Conservation (phyloP, 257 asterid species). For the Jasminum sambac region DNA sequence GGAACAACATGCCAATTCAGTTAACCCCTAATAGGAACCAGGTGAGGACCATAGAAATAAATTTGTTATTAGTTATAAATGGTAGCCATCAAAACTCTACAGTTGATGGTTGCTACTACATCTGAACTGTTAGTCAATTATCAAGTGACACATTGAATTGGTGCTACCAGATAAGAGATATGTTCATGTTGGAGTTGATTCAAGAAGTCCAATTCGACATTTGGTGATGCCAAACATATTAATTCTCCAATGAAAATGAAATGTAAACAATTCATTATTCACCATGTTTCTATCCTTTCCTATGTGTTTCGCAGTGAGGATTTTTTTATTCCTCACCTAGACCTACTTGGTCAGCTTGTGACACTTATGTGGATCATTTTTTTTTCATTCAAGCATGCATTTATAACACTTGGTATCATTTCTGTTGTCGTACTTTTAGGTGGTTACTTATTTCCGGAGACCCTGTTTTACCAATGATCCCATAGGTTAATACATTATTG, state of each 20-base stretch:
- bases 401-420: not conserved
- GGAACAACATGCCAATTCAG: slow-evolving; percentile 86
- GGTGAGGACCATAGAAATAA: slow-evolving; percentile 42
- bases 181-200: not conserved
- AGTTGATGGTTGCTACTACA: not conserved
- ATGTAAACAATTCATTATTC: not conserved
- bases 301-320: not conserved
- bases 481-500: not conserved
- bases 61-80: slow-evolving; percentile 11
- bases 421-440: not conserved
- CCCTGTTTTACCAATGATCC: not conserved
- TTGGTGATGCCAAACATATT: not conserved
- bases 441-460: not conserved
- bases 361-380: no score
- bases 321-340: not conserved
- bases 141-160: slow-evolving; percentile 1
- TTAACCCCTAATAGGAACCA: slow-evolving; percentile 78
- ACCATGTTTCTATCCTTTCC: not conserved
- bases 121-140: not conserved
- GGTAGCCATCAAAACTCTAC: not conserved
- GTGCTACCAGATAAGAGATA: not conserved
- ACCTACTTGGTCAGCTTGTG: not conserved
- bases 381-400: not conserved
- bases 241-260: not conserved
- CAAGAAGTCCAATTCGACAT: not conserved